Percentiles rank a stretch among this genome's conserved stretches.
phyloP scores from a whole-genome alignment of 2,329 filamentous ascomycete genomes.

The Raffaelea deltoideospora region DNA sequence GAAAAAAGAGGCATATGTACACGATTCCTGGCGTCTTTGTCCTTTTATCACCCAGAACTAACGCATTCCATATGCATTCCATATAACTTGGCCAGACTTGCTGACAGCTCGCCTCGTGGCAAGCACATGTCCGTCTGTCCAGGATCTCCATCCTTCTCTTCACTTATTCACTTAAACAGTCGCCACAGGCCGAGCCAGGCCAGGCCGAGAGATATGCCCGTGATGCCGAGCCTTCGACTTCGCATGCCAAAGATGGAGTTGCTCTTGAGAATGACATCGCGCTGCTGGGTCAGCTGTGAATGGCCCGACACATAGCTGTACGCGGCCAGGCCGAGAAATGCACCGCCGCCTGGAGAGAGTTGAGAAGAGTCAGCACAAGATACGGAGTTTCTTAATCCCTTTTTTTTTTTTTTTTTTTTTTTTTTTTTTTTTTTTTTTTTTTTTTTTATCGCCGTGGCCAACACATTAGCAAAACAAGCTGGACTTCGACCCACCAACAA shows the following conservation, averaged over 20 bases:
- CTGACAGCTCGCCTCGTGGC: no score
- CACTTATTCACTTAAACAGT: constrained; percentile 25
- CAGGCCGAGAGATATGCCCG: constrained; percentile 50
- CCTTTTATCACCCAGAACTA: no score
- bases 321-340: constrained; percentile 58
- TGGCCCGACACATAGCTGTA: constrained; percentile 69
- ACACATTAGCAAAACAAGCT: no score
- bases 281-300: constrained; percentile 52
- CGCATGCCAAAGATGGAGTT: constrained; percentile 58
- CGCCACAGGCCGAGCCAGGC: constrained; percentile 58
- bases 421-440: background rate
- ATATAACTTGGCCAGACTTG: no score
- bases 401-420: background rate
- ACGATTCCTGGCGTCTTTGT: no score
- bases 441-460: background rate
- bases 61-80: no score
- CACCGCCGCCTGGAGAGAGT: constrained; percentile 44
- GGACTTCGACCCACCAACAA: constrained; percentile 58
- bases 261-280: constrained; percentile 50
- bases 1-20: no score
- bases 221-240: constrained; percentile 52
- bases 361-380: background rate
- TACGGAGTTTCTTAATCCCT: background rate
- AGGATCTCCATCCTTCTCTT: no score
- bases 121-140: no score